Conservation (phyloP, 2,329 filamentous ascomycete species). For the Xylariaceae sp. region DNA sequence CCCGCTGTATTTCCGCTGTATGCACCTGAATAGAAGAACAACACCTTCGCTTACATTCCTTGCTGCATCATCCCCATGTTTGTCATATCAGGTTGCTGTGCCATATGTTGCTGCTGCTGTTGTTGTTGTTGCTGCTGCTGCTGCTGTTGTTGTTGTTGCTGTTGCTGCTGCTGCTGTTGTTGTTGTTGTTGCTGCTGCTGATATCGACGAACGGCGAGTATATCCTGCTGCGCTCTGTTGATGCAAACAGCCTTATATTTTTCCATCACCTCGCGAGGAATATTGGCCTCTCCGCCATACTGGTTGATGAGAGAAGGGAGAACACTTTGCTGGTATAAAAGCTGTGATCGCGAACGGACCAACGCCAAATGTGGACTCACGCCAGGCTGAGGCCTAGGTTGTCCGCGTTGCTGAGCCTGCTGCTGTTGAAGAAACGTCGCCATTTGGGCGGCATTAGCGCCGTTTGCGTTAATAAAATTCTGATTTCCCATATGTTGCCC, state of each 20-base stretch:
- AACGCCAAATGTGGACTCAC: conserved; percentile 18
- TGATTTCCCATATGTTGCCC: conserved; percentile 39
- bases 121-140: conserved; percentile 24
- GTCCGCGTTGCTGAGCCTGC: conserved; percentile 18
- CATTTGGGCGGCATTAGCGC: conserved; percentile 31
- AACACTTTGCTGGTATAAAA: no score
- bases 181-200: conserved; percentile 6
- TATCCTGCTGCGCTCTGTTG: conserved; percentile 33
- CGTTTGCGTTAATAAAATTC: conserved; percentile 39
- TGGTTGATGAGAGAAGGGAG: conserved; percentile 28
- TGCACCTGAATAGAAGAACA: neutral
- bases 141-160: conserved; percentile 11
- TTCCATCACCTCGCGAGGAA: conserved; percentile 43
- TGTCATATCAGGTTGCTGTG: conserved; percentile 43
- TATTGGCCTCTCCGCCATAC: conserved; percentile 40
- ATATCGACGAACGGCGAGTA: conserved; percentile 22
- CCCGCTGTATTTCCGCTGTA: neutral
- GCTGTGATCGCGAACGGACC: conserved; percentile 28
- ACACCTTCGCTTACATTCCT: conserved; percentile 18
- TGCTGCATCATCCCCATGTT: conserved; percentile 44
- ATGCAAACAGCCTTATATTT: conserved; percentile 42
- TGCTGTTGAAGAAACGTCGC: conserved; percentile 28
- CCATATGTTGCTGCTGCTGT: conserved; percentile 37
- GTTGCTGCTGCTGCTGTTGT: conserved; percentile 9
- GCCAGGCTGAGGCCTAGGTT: conserved; percentile 2